Evolutionary conservation across 345 rosid genomes (phyloP).

Genomic region (Syzygium oleosum): DNA sequence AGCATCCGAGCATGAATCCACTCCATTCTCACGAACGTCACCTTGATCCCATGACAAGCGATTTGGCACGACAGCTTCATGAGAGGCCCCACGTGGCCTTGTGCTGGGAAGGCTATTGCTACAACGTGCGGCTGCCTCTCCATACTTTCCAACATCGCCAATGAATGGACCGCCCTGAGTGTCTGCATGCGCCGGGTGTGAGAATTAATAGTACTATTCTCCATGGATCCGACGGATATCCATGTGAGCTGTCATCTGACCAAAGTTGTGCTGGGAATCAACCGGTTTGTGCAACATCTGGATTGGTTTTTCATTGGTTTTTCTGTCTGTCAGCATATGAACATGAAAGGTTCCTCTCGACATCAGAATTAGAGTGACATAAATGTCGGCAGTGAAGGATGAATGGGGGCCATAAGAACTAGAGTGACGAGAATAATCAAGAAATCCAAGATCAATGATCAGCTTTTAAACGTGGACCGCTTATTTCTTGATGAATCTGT

Average conservation of each 20-base stretch:
- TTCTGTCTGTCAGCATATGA: background rate
- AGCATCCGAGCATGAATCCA: slow-evolving; percentile 4
- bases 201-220: background rate
- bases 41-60: slow-evolving; percentile 21
- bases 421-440: background rate
- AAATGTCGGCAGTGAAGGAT: background rate
- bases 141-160: background rate
- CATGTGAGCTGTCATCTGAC: background rate
- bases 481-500: background rate
- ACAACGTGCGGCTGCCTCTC: slow-evolving; percentile 10
- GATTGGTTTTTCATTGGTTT: background rate
- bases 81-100: slow-evolving; percentile 22
- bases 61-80: slow-evolving; percentile 19
- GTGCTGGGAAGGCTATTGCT: slow-evolving; percentile 16
- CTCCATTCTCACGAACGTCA: slow-evolving; percentile 21
- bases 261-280: background rate
- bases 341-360: background rate
- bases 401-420: background rate
- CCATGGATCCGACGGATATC: background rate
- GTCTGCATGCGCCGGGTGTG: background rate
- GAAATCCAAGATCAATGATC: background rate
- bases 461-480: background rate
- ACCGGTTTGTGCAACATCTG: background rate
- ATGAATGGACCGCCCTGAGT: no score
- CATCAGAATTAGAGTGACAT: background rate